A percentile compares a stretch with the other conserved stretches of the same genome.
Evolutionary conservation across 2,329 filamentous ascomycete species (phyloP).

Genomic region (Fusarium oxysporum): DNA sequence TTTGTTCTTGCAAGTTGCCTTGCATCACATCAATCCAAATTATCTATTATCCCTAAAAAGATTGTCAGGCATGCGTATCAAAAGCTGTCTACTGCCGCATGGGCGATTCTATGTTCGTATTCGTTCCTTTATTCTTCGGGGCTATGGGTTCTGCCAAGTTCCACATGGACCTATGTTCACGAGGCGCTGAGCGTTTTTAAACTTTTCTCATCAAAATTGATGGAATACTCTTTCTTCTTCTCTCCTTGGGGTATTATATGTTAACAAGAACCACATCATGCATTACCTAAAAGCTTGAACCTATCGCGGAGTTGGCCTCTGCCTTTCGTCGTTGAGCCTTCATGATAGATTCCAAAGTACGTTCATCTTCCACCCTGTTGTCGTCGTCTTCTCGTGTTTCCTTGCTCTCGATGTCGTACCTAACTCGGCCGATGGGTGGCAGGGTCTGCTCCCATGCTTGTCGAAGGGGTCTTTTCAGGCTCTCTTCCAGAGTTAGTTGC

Average conservation of each 20-base stretch:
- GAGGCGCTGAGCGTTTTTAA: not conserved
- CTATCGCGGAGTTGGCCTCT: not conserved
- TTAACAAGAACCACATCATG: not conserved
- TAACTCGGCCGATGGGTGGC: not conserved
- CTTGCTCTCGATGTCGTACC: not conserved
- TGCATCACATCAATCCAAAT: not conserved
- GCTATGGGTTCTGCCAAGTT: not conserved
- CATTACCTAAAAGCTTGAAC: not conserved
- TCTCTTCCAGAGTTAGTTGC: not conserved
- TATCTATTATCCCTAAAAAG: not conserved
- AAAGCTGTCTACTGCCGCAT: not conserved
- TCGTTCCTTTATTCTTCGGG: not conserved
- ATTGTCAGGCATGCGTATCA: not conserved
- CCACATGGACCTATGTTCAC: not conserved
- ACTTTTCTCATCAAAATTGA: not conserved
- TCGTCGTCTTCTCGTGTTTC: not conserved
- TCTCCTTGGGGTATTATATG: not conserved
- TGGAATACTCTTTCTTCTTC: not conserved
- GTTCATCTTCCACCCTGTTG: not conserved
- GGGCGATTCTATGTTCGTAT: not conserved
- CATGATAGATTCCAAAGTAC: not conserved
- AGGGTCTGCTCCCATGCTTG: not conserved
- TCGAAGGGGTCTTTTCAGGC: not conserved
- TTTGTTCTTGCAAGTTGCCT: not conserved
- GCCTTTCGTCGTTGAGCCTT: slow-evolving; percentile 1